Percentiles rank a stretch among this genome's conserved stretches.
These are phyloP conservation scores for Peronospora belbahrii DNA, from an alignment of 352 stramenopile species.

Conservation along the genomic window DNA sequence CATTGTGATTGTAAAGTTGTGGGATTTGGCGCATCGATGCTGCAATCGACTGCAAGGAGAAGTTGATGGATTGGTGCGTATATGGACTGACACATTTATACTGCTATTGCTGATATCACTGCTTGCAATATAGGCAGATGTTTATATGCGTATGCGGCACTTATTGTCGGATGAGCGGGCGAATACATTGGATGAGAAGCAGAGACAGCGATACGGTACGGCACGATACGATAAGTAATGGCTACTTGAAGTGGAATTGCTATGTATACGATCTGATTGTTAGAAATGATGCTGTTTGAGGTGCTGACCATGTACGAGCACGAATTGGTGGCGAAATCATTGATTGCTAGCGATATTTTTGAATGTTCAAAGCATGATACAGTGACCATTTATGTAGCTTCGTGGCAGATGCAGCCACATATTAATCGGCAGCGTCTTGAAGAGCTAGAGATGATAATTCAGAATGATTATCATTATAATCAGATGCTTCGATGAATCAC, in stretches of 20 bases:
- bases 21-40: constrained; percentile 64
- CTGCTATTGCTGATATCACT: neutral
- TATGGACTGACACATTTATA: neutral
- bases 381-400: constrained; percentile 67
- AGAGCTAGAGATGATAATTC: constrained; percentile 52
- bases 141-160: constrained; percentile 40
- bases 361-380: constrained; percentile 61
- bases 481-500: neutral
- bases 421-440: constrained; percentile 54
- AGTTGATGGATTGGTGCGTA: constrained; percentile 38
- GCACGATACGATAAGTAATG: neutral
- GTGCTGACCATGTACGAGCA: constrained; percentile 70
- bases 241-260: neutral
- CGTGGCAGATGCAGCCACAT: constrained; percentile 84
- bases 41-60: constrained; percentile 45
- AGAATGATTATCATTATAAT: constrained; percentile 62
- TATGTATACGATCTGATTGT: neutral
- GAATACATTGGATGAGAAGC: constrained; percentile 21
- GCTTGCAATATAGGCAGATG: constrained; percentile 15
- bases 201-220: constrained; percentile 44
- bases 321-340: constrained; percentile 69
- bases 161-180: constrained; percentile 25
- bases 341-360: constrained; percentile 64
- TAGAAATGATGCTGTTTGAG: constrained; percentile 56
- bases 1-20: constrained; percentile 31